Evolutionary conservation across 2,329 filamentous ascomycete species (phyloP), one percentile per base, ranked within the genome.

Genomic region (Colletotrichum eremochloae): DNA sequence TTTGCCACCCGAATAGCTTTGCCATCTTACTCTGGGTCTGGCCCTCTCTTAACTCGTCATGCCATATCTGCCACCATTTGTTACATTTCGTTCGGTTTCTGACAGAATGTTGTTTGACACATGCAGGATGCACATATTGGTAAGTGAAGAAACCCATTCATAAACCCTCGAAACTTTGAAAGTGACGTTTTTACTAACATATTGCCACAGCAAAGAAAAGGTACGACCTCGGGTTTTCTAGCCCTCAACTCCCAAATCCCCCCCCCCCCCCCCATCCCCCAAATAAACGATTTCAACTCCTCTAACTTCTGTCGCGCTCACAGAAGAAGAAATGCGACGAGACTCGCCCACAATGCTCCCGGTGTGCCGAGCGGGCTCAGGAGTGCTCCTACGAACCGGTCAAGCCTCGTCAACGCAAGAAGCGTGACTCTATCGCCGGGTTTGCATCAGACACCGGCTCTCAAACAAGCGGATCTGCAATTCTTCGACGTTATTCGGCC

Each of bases 301-400:
- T 56, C 60, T 73, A 52, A 64, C 56, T 63, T 36, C 24, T 31
- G 46, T 71, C 31, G 50, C 67, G 24, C 38, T 11, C 40, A 74
- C 72, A 89, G 87, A 89, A 89, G 78, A 89, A 89, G 78, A 89
- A 89, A 80, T 89, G 87, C 75, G 86, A 89, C 76, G 87, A 89
- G 77, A 80, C 78, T 44, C 84, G 86, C 9, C 87, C 87, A 3
- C 80, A 82, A 57, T 89, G 87, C 75, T 81, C 84, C 31, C 86
- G 87, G 52, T 89, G 87, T 77, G 75, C 80, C 53, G 87, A 89
- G 77, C 82, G 84, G 52, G 81, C 81, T 62, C 80, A 86, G 57
- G 82, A 85, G 31, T 89, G 87, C 75, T 78, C 81, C 2, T 89
- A 89, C 74, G 87, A 88, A 69, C 80, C 84, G 50, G 82, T 87